Conservation (phyloP, 352 stramenopile genomes). For the Plasmopara halstedii region DNA sequence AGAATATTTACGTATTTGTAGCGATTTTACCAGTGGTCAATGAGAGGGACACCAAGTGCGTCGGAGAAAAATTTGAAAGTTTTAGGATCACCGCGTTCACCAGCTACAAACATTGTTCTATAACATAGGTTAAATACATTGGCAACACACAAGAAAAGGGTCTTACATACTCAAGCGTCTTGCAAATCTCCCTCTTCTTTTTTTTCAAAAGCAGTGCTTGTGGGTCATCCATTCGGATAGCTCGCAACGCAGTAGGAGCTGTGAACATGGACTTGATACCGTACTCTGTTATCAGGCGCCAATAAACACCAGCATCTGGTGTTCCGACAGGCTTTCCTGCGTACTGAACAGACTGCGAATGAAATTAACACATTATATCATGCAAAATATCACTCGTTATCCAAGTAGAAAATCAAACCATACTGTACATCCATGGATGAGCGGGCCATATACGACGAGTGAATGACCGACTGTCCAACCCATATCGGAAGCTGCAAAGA, state of each 20-base stretch:
- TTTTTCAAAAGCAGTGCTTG: constrained; percentile 42
- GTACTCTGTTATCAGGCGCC: constrained; percentile 80
- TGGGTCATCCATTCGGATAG: constrained; percentile 83
- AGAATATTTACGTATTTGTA: background rate
- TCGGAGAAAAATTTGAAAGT: constrained; percentile 78
- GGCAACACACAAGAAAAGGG: background rate
- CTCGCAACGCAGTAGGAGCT: constrained; percentile 86
- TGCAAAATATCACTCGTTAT: background rate
- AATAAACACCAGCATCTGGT: constrained; percentile 81
- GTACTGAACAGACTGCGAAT: constrained; percentile 70
- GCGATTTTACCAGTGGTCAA: constrained; percentile 71
- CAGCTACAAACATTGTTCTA: constrained; percentile 80
- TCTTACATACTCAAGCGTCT: constrained; percentile 47
- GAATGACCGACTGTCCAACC: constrained; percentile 88
- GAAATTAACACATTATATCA: background rate
- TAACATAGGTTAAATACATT: background rate
- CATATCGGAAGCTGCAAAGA: constrained; percentile 81
- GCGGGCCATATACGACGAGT: constrained; percentile 85
- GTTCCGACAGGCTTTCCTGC: constrained; percentile 87
- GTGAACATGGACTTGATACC: constrained; percentile 85
- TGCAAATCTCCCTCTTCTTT: constrained; percentile 34
- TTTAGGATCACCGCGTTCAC: constrained; percentile 82
- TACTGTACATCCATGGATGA: constrained; percentile 79
- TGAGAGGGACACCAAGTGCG: constrained; percentile 44
- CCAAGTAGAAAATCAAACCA: background rate